phyloP scores from a whole-genome alignment of 2,329 filamentous ascomycete species.

The Penicillium sp. region DNA sequence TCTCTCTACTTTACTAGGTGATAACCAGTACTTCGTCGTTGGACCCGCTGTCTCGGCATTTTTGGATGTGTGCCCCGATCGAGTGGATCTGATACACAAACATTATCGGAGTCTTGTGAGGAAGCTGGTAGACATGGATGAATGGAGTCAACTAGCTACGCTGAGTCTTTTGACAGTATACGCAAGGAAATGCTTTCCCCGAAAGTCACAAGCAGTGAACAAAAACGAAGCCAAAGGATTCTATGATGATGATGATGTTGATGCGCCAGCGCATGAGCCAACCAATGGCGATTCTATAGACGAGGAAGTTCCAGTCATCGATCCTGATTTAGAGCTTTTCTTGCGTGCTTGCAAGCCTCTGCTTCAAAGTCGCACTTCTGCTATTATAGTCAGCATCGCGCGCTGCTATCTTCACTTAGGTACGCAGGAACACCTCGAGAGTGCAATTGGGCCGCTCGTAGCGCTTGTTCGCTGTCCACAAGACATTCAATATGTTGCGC shows the following conservation, averaged over 20 bases:
- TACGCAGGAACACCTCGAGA: conserved; percentile 68
- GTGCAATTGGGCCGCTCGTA: conserved; percentile 76
- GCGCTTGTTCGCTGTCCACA: conserved; percentile 78
- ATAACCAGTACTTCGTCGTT: conserved; percentile 95
- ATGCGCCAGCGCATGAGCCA: conserved; percentile 42
- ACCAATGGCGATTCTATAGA: conserved; percentile 36
- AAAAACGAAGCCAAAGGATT: conserved; percentile 65
- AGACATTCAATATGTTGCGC: conserved; percentile 82
- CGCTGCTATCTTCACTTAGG: conserved; percentile 82
- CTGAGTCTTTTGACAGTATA: conserved; percentile 80
- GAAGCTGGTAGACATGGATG: conserved; percentile 97
- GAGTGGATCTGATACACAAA: conserved; percentile 82
- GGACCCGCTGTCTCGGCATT: conserved; percentile 89
- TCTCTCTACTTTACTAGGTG: conserved; percentile 70
- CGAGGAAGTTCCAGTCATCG: conserved; percentile 60
- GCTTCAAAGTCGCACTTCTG: conserved; percentile 87
- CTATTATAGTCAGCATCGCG: conserved; percentile 82
- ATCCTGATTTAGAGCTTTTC: conserved; percentile 78
- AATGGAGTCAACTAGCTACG: conserved; percentile 90
- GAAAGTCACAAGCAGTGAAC: conserved; percentile 56
- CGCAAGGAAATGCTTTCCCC: conserved; percentile 81
- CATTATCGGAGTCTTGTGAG: conserved; percentile 81
- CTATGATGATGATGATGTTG: conserved; percentile 67
- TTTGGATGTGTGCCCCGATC: conserved; percentile 80
- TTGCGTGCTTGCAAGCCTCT: conserved; percentile 77